Percentiles rank a stretch among this genome's conserved stretches.
Conservation (phyloP, 805 yeast genomes). For the Saturnispora bothae region DNA sequence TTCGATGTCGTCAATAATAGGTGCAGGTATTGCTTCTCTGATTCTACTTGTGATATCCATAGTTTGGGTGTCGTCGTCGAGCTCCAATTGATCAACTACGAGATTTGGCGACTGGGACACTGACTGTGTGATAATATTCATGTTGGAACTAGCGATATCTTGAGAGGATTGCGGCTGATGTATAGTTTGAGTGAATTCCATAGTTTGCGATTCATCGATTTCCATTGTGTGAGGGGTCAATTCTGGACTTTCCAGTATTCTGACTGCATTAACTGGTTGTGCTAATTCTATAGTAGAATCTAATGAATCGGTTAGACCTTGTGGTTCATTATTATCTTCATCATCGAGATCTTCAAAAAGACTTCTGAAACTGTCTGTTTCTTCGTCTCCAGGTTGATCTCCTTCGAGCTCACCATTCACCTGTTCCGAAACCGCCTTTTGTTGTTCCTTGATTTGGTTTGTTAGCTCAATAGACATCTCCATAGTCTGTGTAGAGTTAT, state of each 20-base stretch:
- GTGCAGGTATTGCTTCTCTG: neutral
- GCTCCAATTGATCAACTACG: no score
- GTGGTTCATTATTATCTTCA: conserved; percentile 7
- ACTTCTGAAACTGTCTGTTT: conserved; percentile 7
- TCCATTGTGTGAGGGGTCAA: neutral
- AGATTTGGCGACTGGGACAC: no score
- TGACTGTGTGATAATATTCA: no score
- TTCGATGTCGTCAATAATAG: neutral
- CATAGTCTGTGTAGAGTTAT: conserved; percentile 23
- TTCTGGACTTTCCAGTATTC: neutral
- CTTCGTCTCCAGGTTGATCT: neutral
- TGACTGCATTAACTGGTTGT: conserved; percentile 6
- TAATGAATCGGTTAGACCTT: neutral
- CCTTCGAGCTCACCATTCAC: neutral
- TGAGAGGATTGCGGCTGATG: no score
- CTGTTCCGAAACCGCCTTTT: conserved; percentile 8
- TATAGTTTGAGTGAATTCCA: conserved; percentile 8
- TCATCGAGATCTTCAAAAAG: conserved; percentile 9
- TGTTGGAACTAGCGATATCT: no score
- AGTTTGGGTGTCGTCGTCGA: neutral
- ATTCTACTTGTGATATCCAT: neutral
- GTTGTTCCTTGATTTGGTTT: conserved; percentile 16
- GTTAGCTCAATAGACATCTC: conserved; percentile 21
- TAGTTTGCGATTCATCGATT: conserved; percentile 5
- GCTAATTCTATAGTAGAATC: conserved; percentile 17